Conservation (phyloP, 2,329 filamentous ascomycete species). For the Colletotrichum liriopes region DNA sequence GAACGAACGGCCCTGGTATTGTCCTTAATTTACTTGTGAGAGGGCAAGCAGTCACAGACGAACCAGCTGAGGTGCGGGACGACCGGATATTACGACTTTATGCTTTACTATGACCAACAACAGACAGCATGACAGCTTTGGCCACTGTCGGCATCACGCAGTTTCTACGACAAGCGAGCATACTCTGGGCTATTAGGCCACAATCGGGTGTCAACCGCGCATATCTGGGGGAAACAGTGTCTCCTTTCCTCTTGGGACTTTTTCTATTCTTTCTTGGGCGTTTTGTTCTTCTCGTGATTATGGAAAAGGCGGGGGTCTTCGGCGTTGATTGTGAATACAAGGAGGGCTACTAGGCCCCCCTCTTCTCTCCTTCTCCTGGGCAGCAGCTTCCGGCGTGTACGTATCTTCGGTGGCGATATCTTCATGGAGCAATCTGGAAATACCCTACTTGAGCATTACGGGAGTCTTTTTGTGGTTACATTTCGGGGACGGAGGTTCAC, state of each 20-base stretch:
- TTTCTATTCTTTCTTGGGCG: not conserved
- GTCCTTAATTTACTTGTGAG: not conserved
- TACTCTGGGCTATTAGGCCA: not conserved
- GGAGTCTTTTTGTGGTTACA: not conserved
- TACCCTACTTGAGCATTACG: not conserved
- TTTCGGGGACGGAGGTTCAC: not conserved
- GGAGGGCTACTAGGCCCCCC: not conserved
- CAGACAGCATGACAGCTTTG: slow-evolving; percentile 1
- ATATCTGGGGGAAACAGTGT: not conserved
- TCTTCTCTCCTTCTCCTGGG: not conserved
- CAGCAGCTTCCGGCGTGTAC: not conserved
- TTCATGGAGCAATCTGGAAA: not conserved
- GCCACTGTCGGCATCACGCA: not conserved
- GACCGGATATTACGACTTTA: slow-evolving; percentile 9
- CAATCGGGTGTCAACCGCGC: not conserved
- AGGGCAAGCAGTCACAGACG: not conserved
- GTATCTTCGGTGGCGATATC: not conserved
- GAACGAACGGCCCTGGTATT: not conserved
- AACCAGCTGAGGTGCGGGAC: too few relatives aligned
- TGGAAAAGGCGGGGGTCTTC: not conserved
- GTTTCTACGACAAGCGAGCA: slow-evolving; percentile 5
- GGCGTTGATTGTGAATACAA: slow-evolving; percentile 4
- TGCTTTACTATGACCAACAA: slow-evolving; percentile 10
- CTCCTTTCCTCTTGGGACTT: not conserved
- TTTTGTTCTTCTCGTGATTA: not conserved